A percentile compares a stretch with the other conserved stretches of the same genome.
These are phyloP conservation scores for Microcyclospora pomicola DNA, from an alignment of 2,329 filamentous ascomycete species.

Conservation along the genomic window DNA sequence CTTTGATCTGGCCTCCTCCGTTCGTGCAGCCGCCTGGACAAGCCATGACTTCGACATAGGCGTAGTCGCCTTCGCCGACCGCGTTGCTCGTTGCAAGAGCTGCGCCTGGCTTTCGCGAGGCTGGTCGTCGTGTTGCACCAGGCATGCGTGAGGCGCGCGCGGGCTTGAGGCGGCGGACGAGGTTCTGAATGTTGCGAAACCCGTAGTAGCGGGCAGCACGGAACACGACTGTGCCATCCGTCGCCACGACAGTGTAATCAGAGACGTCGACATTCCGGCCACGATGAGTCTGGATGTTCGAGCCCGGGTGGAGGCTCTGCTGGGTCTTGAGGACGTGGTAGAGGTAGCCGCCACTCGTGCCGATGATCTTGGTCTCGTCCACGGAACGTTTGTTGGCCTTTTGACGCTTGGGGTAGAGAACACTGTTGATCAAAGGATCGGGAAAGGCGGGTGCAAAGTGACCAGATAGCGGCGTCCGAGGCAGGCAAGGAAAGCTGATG, in stretches of 20 bases:
- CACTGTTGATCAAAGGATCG: conserved; percentile 53
- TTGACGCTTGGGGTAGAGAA: conserved; percentile 47
- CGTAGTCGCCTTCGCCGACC: conserved; percentile 45
- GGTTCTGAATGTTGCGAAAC: conserved; percentile 95
- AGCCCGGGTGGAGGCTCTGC: conserved; percentile 56
- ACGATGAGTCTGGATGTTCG: conserved; percentile 53
- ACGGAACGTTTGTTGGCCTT: conserved; percentile 8
- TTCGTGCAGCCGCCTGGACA: conserved; percentile 98
- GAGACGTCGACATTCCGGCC: conserved; percentile 86
- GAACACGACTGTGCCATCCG: conserved; percentile 40
- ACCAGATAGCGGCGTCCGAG: conserved; percentile 41
- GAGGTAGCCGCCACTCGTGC: conserved; percentile 79
- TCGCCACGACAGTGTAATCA: conserved; percentile 58
- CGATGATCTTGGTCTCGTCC: conserved; percentile 37
- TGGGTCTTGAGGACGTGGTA: conserved; percentile 69
- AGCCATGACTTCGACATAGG: conserved; percentile 98
- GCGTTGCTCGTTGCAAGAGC: conserved; percentile 23
- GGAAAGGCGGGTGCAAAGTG: conserved; percentile 50
- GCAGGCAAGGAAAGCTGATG: conserved; percentile 60
- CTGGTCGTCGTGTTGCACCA: conserved; percentile 46
- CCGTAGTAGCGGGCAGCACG: conserved; percentile 87
- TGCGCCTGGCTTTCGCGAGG: conserved; percentile 39
- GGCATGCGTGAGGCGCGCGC: conserved; percentile 64
- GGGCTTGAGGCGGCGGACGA: conserved; percentile 84
- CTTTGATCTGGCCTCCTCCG: conserved; percentile 87